Base-by-base conservation (phyloP, 192 early-diverging fungal species). In the Paraglomus brasilianum region DNA sequence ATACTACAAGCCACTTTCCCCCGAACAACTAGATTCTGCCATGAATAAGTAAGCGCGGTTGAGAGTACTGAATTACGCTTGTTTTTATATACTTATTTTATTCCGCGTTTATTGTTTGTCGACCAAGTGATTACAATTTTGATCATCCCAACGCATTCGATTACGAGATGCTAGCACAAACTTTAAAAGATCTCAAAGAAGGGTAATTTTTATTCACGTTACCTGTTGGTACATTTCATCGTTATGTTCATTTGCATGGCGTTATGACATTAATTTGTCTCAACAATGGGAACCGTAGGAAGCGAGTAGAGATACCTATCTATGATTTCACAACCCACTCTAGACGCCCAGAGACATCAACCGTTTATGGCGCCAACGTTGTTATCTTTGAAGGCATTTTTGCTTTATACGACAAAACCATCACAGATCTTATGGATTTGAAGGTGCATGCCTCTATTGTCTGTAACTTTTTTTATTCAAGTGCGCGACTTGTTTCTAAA, bases 331-430 rank as follows among this genome's bases (percentile, higher is more conserved):
- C 81, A 22, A 93, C 90, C 0, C 95, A 97, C 74, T 84, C 90
- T 72, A 80, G 78, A 59, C 75, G 75, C 22, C 79, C 80, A 41
- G 75, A 89, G 74, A 77, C 82, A 8, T 87, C 84, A 66, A 78
- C 86, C 4, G 76, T 96, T 9, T 97, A 98, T 76, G 95, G 95
- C 56, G 96, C 95, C 17, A 96, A 95, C 62, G 91, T 98, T 5
- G 84, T 98, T 48, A 93, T 97, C 49, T 97, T 98, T 78, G 96
- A 98, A 74, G 96, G 96, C 50, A 98, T 98, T 67, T 97, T 98
- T 86, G 96, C 94, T 8, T 78, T 98, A 39, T 94, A 94, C 73
- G 93, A 95, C 72, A 84, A 87, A 38, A 81, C 75, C 41, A 86
- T 98, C 22, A 80, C 90, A 13, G 83, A 88, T 39, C 76, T 95